phyloP scores from a whole-genome alignment of 2,329 filamentous ascomycete genomes.

The Fusarium euwallaceae region DNA sequence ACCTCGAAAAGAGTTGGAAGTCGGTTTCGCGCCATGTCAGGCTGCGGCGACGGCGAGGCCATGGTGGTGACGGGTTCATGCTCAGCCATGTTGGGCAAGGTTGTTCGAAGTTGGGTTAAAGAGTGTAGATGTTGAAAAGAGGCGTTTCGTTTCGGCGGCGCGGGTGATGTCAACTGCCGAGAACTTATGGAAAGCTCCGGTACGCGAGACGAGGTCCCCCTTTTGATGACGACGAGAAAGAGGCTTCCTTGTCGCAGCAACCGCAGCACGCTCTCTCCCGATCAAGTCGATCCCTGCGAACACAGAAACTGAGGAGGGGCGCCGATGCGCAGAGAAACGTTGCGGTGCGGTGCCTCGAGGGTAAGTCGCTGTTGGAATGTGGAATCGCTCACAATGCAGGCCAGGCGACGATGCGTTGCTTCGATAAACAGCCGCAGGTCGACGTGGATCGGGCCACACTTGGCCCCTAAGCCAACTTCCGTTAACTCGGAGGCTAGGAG shows the following conservation, averaged over 20 bases:
- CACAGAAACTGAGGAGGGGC: conserved; percentile 22
- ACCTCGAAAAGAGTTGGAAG: conserved; percentile 97
- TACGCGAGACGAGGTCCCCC: conserved; percentile 40
- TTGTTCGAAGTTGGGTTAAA: conserved; percentile 11
- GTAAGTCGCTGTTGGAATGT: conserved; percentile 42
- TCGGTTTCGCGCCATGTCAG: conserved; percentile 79
- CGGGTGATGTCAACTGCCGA: conserved; percentile 29
- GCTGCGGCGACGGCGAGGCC: conserved; percentile 65
- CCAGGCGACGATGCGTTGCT: conserved; percentile 42
- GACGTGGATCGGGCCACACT: conserved; percentile 40
- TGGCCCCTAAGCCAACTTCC: conserved; percentile 36
- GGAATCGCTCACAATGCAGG: conserved; percentile 39
- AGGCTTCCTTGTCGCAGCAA: conserved; percentile 30
- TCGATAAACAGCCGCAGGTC: conserved; percentile 42
- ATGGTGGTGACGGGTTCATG: conserved; percentile 46
- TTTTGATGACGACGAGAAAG: conserved; percentile 29
- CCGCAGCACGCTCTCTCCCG: conserved; percentile 28
- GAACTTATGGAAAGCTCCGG: conserved; percentile 29
- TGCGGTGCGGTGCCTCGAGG: conserved; percentile 23
- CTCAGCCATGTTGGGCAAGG: conserved; percentile 44
- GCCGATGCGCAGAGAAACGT: conserved; percentile 37
- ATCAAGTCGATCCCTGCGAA: conserved; percentile 18
- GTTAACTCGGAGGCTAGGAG: conserved; percentile 30
- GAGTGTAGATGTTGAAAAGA: conserved; percentile 35
- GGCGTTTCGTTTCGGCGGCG: conserved; percentile 29